Evolutionary conservation across 805 yeast species (phyloP), one percentile per base, ranked within the genome.

Genomic region (Myxozyma udenii): DNA sequence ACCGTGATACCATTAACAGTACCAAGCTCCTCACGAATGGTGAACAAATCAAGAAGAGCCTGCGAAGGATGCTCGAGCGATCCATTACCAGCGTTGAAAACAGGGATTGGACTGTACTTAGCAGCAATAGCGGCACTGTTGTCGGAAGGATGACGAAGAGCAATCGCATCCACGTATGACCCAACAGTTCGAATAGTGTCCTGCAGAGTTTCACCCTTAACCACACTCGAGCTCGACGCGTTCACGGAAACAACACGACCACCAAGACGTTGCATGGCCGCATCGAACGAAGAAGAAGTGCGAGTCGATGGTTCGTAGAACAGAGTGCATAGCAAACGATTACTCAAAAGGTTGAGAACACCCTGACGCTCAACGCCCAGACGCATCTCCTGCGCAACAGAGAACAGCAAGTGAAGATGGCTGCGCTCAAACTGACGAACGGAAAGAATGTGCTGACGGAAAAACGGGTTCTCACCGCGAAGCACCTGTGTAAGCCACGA

Each of bases 221-320:
- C 87, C 44, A 90, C 96, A 22, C 96, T 87, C n/a, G 98, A 90
- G 30, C 89, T 78, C 60, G 79, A 81, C 55, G 93, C 85, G 57
- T 86, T 78, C 60, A 93, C 85, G 49, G 95, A 79, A 61, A 95
- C 86, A 62, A 89, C 95, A 72, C 96, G 82, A 68, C 99, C 99
- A 70, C 99, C 99, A 64, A 93, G 78, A 75, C 99, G 86, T 77
- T 93, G 98, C 98, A 93, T 93, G 55, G 99, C 99, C 64, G 96
- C 96, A 70, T 93, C 96, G 69, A 95, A 95, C 1, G 98, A 93
- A 21, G 97, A 83, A 18, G 95, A 81, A 30, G 99, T 93, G 74
- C 99, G 81, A 36, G 99, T 95, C 4, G 96, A 88, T 62, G 99
- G 98, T 75, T 93, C 99, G 71, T 89, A 93, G 77, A 93, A 93